Evolutionary conservation across 305 asterid genomes (phyloP).

Genomic region (Solanum hybrid): DNA sequence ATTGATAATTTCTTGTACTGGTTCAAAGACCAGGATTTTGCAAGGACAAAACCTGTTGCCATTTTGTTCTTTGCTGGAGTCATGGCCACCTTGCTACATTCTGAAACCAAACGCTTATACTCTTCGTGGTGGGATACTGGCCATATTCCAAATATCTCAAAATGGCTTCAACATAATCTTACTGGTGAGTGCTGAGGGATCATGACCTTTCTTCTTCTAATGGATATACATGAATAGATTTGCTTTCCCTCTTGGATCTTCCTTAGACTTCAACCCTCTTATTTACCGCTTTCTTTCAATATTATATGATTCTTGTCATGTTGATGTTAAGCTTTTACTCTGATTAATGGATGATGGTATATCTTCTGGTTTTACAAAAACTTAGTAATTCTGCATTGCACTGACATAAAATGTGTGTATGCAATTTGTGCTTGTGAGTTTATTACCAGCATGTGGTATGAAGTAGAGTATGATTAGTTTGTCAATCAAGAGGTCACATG

Average conservation of each 20-base stretch:
- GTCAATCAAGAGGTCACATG: neutral
- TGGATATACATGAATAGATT: neutral
- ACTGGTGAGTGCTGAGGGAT: constrained; percentile 39
- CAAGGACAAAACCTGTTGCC: constrained; percentile 36
- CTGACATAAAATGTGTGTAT: neutral
- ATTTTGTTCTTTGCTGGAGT: constrained; percentile 34
- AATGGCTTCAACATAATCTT: constrained; percentile 94
- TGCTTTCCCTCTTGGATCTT: neutral
- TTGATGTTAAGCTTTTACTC: neutral
- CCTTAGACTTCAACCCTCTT: neutral
- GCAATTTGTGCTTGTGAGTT: neutral
- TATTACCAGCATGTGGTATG: neutral
- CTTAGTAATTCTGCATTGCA: neutral
- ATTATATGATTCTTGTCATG: neutral
- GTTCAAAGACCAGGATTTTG: constrained; percentile 28
- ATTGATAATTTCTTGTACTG: constrained; percentile 15
- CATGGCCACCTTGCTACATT: constrained; percentile 49
- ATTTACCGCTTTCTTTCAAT: neutral
- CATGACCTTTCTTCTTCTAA: neutral
- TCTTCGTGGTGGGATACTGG: constrained; percentile 96
- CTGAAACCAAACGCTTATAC: constrained; percentile 59
- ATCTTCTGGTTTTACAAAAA: neutral
- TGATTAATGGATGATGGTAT: neutral
- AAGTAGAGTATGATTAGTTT: neutral
- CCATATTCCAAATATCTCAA: constrained; percentile 90